Base-by-base conservation (phyloP, 1,139 yeast species). In the Geotrichum fermentans region DNA sequence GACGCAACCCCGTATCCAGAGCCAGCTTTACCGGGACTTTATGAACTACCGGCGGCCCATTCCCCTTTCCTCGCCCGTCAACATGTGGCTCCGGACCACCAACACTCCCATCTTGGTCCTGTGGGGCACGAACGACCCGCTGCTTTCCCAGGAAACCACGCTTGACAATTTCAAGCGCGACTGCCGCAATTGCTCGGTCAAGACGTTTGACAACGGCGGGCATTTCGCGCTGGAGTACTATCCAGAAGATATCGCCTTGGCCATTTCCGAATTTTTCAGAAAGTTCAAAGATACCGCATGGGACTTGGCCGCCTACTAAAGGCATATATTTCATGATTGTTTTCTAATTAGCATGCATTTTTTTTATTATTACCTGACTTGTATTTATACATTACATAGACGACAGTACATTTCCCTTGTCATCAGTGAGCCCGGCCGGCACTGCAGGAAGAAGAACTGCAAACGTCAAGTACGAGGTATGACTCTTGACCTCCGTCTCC, bases 381-480 rank as follows among this genome's bases (percentile, higher is more conserved):
- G 28, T 24, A 24, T 6, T 24, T 24, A 24, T 6, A 24, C 10
- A 10, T 44, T 44, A 38, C 47, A 49, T 44, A 17, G 53, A 51
- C 7, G 53, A 51, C 21, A 51, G 26, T 3, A 51, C 51, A 22
- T 44, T 48, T 10, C 51, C 51, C 20, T 51, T 40, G 4, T 28
- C 48, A 14, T 48, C 51, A 11, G 48, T 48, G 14, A 51, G 37
- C 22, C 43, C 41, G 2, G 32, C 43, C 14, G 54, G 54, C 16
- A 53, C 30, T 28, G 49, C 45, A 21, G 71, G 70, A 3, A 72
- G 71, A 10, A 67, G 61, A 18, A 60, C 54, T 32, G 98, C 99
- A 75, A 94, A 94, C 1, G 97, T 88, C 62, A 94, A 71, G 63
- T 88, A 94, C 0, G 97, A 88, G 0, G 99, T 94, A 59, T 94